Conservation (phyloP, 2,329 filamentous ascomycete genomes). For the Neonectria faginata region DNA sequence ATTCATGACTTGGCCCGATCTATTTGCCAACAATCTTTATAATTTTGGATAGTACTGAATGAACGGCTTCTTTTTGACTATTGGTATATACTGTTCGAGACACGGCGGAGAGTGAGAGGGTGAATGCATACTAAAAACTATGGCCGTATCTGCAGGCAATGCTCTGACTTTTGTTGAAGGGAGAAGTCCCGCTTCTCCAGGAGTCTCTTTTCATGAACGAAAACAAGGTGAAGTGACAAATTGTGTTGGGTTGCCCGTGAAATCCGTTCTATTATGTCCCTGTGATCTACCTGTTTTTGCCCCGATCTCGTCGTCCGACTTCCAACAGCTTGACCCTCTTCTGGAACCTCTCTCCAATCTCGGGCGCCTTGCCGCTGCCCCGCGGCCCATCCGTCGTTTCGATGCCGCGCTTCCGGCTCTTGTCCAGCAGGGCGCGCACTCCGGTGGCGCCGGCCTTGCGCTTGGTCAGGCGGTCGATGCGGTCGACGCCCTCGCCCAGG, state of each 20-base stretch:
- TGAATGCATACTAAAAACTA: neutral
- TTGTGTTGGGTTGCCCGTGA: conserved; percentile 10
- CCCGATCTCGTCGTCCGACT: conserved; percentile 58
- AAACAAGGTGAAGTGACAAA: neutral
- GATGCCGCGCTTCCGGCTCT: conserved; percentile 83
- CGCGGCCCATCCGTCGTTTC: conserved; percentile 77
- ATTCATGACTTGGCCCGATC: neutral
- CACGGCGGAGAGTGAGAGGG: neutral
- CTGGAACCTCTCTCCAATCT: conserved; percentile 80
- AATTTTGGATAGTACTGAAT: neutral
- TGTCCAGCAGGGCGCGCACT: conserved; percentile 76
- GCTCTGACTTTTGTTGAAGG: neutral
- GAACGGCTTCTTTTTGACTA: neutral
- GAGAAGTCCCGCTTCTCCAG: neutral
- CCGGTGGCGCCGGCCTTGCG: conserved; percentile 68
- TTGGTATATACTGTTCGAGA: neutral
- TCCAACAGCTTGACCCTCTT: conserved; percentile 73
- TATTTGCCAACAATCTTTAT: neutral
- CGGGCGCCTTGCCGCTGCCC: conserved; percentile 65
- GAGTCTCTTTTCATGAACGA: neutral
- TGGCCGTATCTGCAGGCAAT: neutral
- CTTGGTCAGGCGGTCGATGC: conserved; percentile 85
- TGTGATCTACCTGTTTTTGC: conserved; percentile 53
- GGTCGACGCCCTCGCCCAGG: conserved; percentile 84
- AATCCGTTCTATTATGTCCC: conserved; percentile 24